Evolutionary conservation across 192 early-diverging fungal species (phyloP).

Genomic region (Physocladia obscura): DNA sequence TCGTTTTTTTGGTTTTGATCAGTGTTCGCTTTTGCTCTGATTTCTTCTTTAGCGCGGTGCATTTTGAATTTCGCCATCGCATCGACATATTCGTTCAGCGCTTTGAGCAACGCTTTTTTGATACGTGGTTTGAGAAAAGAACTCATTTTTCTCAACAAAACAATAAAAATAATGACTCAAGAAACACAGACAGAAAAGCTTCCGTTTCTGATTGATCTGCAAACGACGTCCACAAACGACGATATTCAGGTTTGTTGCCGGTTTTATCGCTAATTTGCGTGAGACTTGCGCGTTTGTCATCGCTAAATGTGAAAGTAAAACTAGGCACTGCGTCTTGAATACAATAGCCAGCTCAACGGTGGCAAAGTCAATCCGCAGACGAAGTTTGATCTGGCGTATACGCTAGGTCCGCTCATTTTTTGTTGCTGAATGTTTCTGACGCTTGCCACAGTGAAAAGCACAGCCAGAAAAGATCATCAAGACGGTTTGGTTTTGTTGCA

Average conservation of each 20-base stretch:
- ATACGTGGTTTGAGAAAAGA: neutral
- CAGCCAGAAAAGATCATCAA: slow-evolving; percentile 65
- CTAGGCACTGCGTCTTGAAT: slow-evolving; percentile 16
- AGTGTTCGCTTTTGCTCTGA: neutral
- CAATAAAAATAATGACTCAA: neutral
- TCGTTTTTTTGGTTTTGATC: neutral
- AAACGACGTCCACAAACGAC: neutral
- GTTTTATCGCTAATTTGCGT: neutral
- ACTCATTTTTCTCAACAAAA: neutral
- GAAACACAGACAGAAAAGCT: too few relatives aligned
- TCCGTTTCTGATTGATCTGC: slow-evolving; percentile 21
- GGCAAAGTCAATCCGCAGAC: slow-evolving; percentile 76
- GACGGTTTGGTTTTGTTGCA: slow-evolving; percentile 74
- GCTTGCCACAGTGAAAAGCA: slow-evolving; percentile 45
- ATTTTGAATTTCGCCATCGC: neutral
- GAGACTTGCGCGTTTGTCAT: neutral
- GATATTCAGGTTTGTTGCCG: slow-evolving; percentile 15
- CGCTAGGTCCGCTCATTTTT: slow-evolving; percentile 60
- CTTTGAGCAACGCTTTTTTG: neutral
- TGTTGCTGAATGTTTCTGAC: neutral
- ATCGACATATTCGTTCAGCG: neutral
- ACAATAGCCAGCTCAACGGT: slow-evolving; percentile 47
- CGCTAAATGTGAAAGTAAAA: too few relatives aligned
- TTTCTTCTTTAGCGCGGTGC: neutral
- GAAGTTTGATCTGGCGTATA: slow-evolving; percentile 98